These are phyloP conservation scores for Aspergillus ibericus DNA, from an alignment of 2,329 filamentous ascomycete species.

Conservation along the genomic window DNA sequence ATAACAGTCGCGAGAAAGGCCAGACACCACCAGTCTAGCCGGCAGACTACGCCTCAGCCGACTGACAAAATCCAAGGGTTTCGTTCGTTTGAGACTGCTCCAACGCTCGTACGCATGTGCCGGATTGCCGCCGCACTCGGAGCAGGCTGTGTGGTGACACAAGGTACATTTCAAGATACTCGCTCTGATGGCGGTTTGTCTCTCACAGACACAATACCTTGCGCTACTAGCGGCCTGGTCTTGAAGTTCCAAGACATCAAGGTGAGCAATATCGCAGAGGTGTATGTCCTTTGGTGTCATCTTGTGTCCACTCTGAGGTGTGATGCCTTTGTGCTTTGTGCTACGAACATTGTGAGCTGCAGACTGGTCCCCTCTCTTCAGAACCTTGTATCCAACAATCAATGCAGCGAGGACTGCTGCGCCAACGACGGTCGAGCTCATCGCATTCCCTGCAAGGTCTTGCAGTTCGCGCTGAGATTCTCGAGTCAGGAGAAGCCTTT, in stretches of 20 bases:
- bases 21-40: slow-evolving; percentile 39
- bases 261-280: not conserved
- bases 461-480: slow-evolving; percentile 64
- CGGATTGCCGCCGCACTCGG: slow-evolving; percentile 56
- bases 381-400: slow-evolving; percentile 40
- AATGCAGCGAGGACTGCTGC: slow-evolving; percentile 61
- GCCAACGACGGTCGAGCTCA: slow-evolving; percentile 72
- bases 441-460: slow-evolving; percentile 76
- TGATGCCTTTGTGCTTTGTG: slow-evolving; percentile 9
- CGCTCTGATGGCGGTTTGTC: slow-evolving; percentile 39
- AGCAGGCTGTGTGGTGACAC: slow-evolving; percentile 59
- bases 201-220: slow-evolving; percentile 61
- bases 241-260: slow-evolving; percentile 22
- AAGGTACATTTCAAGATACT: slow-evolving; percentile 50
- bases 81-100: slow-evolving; percentile 29
- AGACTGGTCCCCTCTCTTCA: slow-evolving; percentile 22
- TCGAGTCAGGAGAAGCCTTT: slow-evolving; percentile 62
- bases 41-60: slow-evolving; percentile 46
- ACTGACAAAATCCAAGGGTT: slow-evolving; percentile 47
- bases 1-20: slow-evolving; percentile 28
- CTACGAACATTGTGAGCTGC: not conserved
- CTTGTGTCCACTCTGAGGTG: slow-evolving; percentile 9
- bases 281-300: slow-evolving; percentile 18
- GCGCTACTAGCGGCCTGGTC: slow-evolving; percentile 34
- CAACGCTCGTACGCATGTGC: slow-evolving; percentile 45